Evolutionary conservation across 106 monocot genomes (phyloP), one percentile per base, ranked within the genome.

Genomic region (Vanilla planifolia): DNA sequence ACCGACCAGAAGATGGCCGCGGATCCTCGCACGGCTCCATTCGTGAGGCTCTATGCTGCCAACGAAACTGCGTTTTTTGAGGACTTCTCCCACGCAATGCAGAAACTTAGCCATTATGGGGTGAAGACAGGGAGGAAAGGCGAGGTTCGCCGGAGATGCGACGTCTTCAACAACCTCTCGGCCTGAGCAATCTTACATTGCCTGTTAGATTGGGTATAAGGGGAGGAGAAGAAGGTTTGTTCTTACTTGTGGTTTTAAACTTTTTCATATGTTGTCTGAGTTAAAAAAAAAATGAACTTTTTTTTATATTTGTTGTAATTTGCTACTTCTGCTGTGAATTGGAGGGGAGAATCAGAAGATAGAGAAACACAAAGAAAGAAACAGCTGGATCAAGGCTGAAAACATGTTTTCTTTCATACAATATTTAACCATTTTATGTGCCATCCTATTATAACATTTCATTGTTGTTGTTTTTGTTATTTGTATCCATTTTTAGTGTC

Each of bases 61-160:
- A 61, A 77, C 30, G 60, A 77, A 55, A 45, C 44, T 1, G 44
- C 59, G 17, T 77, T 82, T 56, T 77, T 77, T 69, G 44, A 53
- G 13, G 77, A 82, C 34, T 77, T 82, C 48, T 60, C 36, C 1
- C 24, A 5, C 1, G 73, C 77, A 11, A 73, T 77, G 20, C 30
- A 67, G 69, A 77, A 82, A 70, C 47, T 82, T 5, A 62, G 73
- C 41, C 2, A 67, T 0, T 39, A 48, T 24, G 73, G 69, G 13
- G 70, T 82, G 26, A 77, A 70, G 63, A 45, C 59, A 16, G 70
- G 73, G 19, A 35, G 32, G 8, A 37, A 43, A 0, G 77, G 77
- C 3, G 82, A 82, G 65, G 56, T 82, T 4, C 32, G 79, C 26
- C 64, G 70, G 51, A 63, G 75, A 69, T 75, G 75, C 57, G 75